Percentiles rank a stretch among this genome's conserved stretches.
Evolutionary conservation across 2,329 filamentous ascomycete species (phyloP).

Genomic region (Trichophyton verrucosum): DNA sequence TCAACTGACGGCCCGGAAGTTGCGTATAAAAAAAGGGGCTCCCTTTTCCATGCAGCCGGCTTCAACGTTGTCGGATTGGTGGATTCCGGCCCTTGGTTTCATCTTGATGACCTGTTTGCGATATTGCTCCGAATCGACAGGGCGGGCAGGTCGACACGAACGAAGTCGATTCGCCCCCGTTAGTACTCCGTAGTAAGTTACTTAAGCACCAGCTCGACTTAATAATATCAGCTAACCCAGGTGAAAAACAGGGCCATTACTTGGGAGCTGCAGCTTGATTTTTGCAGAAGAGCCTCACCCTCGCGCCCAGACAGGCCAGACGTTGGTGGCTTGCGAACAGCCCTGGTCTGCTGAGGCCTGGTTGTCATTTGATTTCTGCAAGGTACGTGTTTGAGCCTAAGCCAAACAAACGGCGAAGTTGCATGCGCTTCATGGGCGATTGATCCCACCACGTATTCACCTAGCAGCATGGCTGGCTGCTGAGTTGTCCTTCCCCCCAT

Average conservation of each 20-base stretch:
- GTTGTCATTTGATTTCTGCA: background rate
- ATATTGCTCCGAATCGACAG: background rate
- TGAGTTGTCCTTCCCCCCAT: background rate
- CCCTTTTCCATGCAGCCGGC: background rate
- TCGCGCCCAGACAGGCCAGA: background rate
- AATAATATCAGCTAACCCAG: background rate
- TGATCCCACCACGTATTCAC: constrained; percentile 1
- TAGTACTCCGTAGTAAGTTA: background rate
- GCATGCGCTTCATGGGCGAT: background rate
- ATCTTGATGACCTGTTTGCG: background rate
- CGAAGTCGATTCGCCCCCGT: background rate
- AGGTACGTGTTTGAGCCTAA: background rate
- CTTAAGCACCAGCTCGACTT: background rate
- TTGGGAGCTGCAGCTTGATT: background rate
- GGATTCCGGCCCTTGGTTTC: background rate
- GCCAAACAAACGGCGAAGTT: constrained; percentile 2
- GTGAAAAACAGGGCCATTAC: too few species aligned
- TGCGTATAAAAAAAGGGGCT: background rate
- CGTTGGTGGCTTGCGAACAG: background rate
- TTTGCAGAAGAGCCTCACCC: constrained; percentile 2
- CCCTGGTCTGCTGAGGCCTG: background rate
- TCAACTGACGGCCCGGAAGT: background rate
- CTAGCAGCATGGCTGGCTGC: background rate
- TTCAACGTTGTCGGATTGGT: background rate
- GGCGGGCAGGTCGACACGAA: constrained; percentile 3